A percentile compares a stretch with the other conserved stretches of the same genome.
phyloP scores from a whole-genome alignment of 1,284 basidiomycete genomes.

The Ceratobasidium sp. region DNA sequence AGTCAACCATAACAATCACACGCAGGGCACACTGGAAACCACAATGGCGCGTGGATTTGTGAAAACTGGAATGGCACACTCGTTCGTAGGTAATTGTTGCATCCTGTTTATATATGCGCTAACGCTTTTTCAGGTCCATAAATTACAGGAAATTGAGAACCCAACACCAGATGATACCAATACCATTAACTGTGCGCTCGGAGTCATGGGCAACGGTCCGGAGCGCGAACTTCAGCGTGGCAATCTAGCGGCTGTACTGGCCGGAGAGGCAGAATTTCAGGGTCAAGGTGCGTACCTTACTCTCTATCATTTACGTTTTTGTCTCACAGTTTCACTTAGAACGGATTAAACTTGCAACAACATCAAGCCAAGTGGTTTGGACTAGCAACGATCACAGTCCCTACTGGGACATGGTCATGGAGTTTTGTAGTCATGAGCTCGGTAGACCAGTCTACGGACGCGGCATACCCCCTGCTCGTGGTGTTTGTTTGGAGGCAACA shows the following conservation, averaged over 20 bases:
- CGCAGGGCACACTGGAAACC: background rate
- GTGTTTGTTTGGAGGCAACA: background rate
- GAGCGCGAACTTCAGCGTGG: slow-evolving; percentile 12
- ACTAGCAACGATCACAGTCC: background rate
- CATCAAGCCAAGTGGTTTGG: background rate
- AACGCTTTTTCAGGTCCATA: background rate
- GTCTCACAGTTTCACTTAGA: background rate
- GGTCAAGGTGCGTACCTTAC: background rate
- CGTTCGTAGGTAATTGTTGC: background rate
- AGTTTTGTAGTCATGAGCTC: background rate
- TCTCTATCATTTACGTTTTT: background rate
- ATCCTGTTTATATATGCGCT: background rate
- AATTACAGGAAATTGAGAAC: background rate
- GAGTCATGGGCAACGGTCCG: background rate
- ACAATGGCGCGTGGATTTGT: background rate
- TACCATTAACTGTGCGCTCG: background rate
- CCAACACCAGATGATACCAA: background rate
- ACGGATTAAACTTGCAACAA: background rate
- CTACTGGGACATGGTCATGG: slow-evolving; percentile 9
- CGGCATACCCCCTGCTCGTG: background rate
- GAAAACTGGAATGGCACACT: background rate
- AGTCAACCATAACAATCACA: background rate
- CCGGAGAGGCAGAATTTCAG: slow-evolving; percentile 2
- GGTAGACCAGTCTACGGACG: background rate
- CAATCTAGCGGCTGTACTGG: background rate